Percentiles rank a stretch among this genome's conserved stretches.
Evolutionary conservation across 768 basidiomycete species (phyloP).

Genomic region (Sistotremastrum niveocremeum): DNA sequence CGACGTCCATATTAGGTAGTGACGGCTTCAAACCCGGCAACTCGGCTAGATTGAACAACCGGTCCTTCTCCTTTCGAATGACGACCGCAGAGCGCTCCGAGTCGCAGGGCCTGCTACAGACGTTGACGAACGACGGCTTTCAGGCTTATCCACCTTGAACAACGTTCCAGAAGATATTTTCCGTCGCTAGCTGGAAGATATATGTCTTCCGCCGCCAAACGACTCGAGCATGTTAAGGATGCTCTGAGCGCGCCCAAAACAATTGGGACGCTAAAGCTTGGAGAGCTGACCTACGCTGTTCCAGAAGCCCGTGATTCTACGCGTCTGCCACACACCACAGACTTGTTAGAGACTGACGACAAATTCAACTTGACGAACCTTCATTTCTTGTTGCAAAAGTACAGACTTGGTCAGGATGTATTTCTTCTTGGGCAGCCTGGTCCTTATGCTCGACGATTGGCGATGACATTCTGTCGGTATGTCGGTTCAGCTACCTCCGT

Average conservation of each 20-base stretch:
- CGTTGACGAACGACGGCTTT: too few relatives aligned
- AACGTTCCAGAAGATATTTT: too few relatives aligned
- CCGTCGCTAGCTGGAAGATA: too few relatives aligned
- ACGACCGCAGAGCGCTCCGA: too few relatives aligned
- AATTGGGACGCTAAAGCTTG: constrained; percentile 44
- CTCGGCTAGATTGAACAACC: too few relatives aligned
- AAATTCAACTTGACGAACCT: constrained; percentile 42
- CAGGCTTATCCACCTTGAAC: too few relatives aligned
- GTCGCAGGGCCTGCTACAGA: too few relatives aligned
- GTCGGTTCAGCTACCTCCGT: constrained; percentile 2
- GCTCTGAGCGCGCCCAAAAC: not conserved
- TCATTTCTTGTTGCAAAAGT: constrained; percentile 56
- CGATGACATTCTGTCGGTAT: constrained; percentile 50
- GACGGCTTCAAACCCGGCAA: too few relatives aligned
- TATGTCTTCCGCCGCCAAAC: too few relatives aligned
- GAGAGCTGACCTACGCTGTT: constrained; percentile 42
- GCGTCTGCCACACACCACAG: constrained; percentile 28
- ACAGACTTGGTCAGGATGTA: constrained; percentile 51
- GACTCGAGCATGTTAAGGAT: too few relatives aligned
- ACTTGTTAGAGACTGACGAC: constrained; percentile 38
- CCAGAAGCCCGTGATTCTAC: constrained; percentile 33
- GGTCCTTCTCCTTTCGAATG: too few relatives aligned
- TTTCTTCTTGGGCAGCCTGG: constrained; percentile 57
- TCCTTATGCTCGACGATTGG: constrained; percentile 48
- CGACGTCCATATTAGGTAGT: too few relatives aligned